phyloP scores from a whole-genome alignment of 2,329 filamentous ascomycete genomes.

The Xylaria sp. region DNA sequence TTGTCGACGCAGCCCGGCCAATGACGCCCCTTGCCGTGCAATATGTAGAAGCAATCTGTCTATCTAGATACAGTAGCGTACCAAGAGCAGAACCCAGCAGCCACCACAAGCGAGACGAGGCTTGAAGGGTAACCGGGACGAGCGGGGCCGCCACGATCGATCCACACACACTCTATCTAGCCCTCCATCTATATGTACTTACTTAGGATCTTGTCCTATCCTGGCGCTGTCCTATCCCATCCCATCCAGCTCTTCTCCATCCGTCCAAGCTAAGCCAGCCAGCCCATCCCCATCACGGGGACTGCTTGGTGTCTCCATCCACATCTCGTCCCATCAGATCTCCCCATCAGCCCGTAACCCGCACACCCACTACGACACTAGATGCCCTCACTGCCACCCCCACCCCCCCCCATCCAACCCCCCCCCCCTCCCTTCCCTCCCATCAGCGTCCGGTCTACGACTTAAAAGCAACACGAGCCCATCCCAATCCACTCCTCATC shows the following conservation, averaged over 20 bases:
- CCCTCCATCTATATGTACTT: conserved; percentile 11
- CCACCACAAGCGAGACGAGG: conserved; percentile 11
- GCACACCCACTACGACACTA: not conserved
- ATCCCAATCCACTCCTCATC: conserved; percentile 26
- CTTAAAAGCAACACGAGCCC: conserved; percentile 23
- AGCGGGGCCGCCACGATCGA: conserved; percentile 35
- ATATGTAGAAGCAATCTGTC: not conserved
- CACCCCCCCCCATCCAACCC: not conserved
- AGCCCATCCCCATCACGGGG: not conserved
- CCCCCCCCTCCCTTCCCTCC: not conserved
- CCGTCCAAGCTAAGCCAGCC: not conserved
- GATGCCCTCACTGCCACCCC: not conserved
- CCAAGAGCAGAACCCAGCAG: not conserved
- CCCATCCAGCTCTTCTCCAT: not conserved
- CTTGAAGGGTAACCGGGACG: conserved; percentile 25
- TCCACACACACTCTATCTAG: conserved; percentile 21
- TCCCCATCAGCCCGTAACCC: conserved; percentile 1
- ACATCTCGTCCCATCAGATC: conserved; percentile 7
- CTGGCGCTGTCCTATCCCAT: not conserved
- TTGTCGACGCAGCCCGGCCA: not conserved
- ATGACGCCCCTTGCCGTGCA: conserved; percentile 13
- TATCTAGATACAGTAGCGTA: conserved; percentile 5
- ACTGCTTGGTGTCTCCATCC: not conserved
- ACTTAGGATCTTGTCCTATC: not conserved
- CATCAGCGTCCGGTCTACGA: not conserved